Evolutionary conservation across 345 rosid species (phyloP), one percentile per base, ranked within the genome.

Genomic region (Gossypium herbaceum): DNA sequence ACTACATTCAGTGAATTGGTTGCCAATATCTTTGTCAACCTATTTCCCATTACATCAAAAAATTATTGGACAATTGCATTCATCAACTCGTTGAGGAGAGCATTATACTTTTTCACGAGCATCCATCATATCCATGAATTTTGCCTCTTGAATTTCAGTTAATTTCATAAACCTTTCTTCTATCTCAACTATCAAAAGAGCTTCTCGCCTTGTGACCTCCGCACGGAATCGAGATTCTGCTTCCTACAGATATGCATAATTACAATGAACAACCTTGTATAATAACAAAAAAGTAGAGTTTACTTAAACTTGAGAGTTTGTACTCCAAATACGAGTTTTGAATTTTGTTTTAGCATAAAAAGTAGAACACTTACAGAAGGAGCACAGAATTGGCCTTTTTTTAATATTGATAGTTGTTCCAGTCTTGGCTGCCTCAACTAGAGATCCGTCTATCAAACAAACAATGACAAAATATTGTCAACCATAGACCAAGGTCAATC

Each of bases 321-420:
- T 11, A 76, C 62, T 58, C 51, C 51, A 66, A 71, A 64, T 25
- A 65, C 12, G 76, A 27, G 67, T 65, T 65, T 71, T 43, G 8
- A 24, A 62, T 58, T 44, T 51, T 22, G 16, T 13, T 8, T 29
- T 47, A 12, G 9, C 41, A 73, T 75, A 78, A 80, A 68, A 66
- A 68, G 68, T 43, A 54, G 60, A 27, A 73, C 47, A 85, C 99
- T 87, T 76, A 95, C 98, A 41, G 91, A 83, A 75, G 99, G 83
- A 85, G 94, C 93, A 89, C 98, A 95, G 41, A 95, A 93, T 66
- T 95, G 98, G 72, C 98, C 98, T 78, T 95, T 95, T 29, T 82
- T 95, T 93, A 51, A 93, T 91, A 83, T 93, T 91, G 74, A 95
- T 89, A 60, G 93, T 91, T 81, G 85, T 95, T 48, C 97, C 97